These are phyloP conservation scores for Wickerhamomyces silvicola DNA, from an alignment of 805 yeast species.

Conservation along the genomic window DNA sequence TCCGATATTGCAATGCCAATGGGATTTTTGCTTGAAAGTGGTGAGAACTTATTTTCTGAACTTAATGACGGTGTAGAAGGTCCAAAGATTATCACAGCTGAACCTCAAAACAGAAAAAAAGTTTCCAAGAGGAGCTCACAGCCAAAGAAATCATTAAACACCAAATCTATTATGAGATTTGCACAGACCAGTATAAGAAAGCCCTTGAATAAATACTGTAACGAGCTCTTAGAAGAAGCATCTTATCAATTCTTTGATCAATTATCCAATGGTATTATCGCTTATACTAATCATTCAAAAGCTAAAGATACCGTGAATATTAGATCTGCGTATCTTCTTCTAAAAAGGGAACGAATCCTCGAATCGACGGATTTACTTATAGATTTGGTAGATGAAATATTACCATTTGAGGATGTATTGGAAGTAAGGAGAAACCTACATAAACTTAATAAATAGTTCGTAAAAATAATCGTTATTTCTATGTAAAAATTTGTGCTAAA, in stretches of 20 bases:
- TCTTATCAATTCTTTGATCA: slow-evolving; percentile 25
- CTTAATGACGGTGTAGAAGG: neutral
- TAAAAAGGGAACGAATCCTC: slow-evolving; percentile 25
- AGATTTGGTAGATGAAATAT: slow-evolving; percentile 20
- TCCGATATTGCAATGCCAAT: slow-evolving; percentile 23
- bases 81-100: slow-evolving; percentile 3
- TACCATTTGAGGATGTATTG: slow-evolving; percentile 25
- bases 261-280: slow-evolving; percentile 21
- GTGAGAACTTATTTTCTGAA: neutral
- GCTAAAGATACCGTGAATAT: slow-evolving; percentile 21
- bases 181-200: slow-evolving; percentile 8
- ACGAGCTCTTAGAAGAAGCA: slow-evolving; percentile 17
- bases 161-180: slow-evolving; percentile 4
- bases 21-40: slow-evolving; percentile 18
- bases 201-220: slow-evolving; percentile 15
- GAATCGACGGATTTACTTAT: slow-evolving; percentile 12
- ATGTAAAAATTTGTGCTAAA: neutral
- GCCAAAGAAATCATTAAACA: slow-evolving; percentile 1
- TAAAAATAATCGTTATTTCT: neutral
- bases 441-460: slow-evolving; percentile 9
- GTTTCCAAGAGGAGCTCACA: neutral
- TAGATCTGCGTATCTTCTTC: slow-evolving; percentile 20
- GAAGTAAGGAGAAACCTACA: slow-evolving; percentile 18
- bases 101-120: neutral
- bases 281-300: slow-evolving; percentile 28